Evolutionary conservation across 306 rosid genomes (phyloP), one percentile per base, ranked within the genome.

Genomic region (Prunus padus): DNA sequence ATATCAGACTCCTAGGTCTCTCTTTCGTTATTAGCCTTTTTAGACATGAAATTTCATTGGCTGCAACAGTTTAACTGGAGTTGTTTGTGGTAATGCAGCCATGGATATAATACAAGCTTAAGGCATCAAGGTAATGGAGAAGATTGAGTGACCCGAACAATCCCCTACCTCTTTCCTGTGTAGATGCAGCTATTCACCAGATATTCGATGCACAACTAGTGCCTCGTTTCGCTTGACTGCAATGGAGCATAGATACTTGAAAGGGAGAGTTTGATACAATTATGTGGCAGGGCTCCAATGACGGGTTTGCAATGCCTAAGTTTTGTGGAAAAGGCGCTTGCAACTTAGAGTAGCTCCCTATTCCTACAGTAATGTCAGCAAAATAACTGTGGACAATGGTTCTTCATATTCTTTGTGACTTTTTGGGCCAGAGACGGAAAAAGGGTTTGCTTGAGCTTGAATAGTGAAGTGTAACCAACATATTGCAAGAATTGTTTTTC

Each of bases 121-220:
- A 74, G 99, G 99, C 25, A 85, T 95, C 92, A 90, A 89, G 88
- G 71, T 90, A 87, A 85, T 79, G 57, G 97, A 92, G 88, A 90
- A 86, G 85, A 79, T 50, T 1, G 96, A 92, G 82, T 89, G 71
- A 78, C 62, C 47, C 28, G 23, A 15, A 14, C 18, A 2, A 25
- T 42, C 19, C 55, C 67, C 19, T 56, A 2, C n/a, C 2, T 55
- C 31, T 18, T 71, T 33, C 75, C 33, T 54, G 1, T 69, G 8
- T 25, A 26, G 15, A 69, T 33, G n/a, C 56, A 26, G n/a, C 28
- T 23, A 37, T 37, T 37, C 42, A 56, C 46, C 15, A 13, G 45
- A 37, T 11, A 33, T 33, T 51, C 8, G 49, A 70, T 13, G 30
- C 12, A 0, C 40, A 51, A 55, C 23, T 13, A 30, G 63, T 31